A percentile compares a stretch with the other conserved stretches of the same genome.
Conservation (phyloP, 2,329 filamentous ascomycete species). For the Orbilia ellipsospora region DNA sequence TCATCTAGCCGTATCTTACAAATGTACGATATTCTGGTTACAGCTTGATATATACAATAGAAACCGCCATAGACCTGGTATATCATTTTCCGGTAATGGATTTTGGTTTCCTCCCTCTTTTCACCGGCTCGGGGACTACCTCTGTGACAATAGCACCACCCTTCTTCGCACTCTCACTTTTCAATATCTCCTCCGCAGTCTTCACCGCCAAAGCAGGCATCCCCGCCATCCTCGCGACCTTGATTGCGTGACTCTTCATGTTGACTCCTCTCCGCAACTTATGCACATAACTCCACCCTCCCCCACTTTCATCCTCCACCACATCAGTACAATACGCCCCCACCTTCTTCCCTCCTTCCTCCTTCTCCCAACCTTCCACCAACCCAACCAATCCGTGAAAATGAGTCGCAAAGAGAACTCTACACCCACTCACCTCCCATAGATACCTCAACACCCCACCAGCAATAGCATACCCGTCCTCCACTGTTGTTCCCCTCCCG, state of each 20-base stretch:
- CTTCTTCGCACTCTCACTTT: conserved; percentile 51
- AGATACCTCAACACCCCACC: conserved; percentile 90
- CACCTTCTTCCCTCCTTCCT: conserved; percentile 66
- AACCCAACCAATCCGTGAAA: conserved; percentile 88
- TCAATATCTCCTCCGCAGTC: conserved; percentile 73
- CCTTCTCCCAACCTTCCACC: conserved; percentile 66
- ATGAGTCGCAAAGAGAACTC: conserved; percentile 92
- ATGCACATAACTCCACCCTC: conserved; percentile 87
- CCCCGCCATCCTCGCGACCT: conserved; percentile 89
- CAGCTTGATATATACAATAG: conserved; percentile 1
- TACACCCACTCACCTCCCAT: conserved; percentile 78
- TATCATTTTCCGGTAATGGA: too few species aligned
- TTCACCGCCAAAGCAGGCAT: conserved; percentile 68
- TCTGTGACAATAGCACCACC: neutral
- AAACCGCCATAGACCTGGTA: neutral
- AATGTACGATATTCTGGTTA: too few species aligned
- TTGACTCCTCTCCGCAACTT: conserved; percentile 84
- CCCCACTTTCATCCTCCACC: conserved; percentile 71
- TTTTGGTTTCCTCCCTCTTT: too few species aligned
- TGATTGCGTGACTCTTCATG: conserved; percentile 86
- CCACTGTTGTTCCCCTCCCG: conserved; percentile 90
- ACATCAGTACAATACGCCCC: conserved; percentile 91
- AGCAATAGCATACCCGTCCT: conserved; percentile 89
- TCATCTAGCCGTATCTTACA: too few species aligned
- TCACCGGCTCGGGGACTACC: too few species aligned